Evolutionary conservation across 257 asterid species (phyloP).

Genomic region (Marsdenia floribunda): DNA sequence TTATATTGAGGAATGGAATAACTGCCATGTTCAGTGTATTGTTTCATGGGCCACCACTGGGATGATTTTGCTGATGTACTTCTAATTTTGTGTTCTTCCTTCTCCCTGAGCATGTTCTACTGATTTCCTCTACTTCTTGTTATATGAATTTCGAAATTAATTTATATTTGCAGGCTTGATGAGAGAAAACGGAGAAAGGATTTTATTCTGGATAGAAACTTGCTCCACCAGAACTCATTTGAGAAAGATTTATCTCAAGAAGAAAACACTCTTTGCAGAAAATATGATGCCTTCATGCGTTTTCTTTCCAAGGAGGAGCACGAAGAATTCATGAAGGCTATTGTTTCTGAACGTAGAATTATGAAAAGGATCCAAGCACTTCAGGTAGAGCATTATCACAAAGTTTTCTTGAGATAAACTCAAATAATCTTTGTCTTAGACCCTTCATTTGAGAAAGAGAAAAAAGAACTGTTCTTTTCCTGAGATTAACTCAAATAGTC

Average conservation of each 20-base stretch:
- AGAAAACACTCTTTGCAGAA: conserved; percentile 58
- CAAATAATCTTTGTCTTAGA: not conserved
- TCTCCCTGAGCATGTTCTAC: not conserved
- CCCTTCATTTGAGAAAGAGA: not conserved
- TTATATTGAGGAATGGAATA: not conserved
- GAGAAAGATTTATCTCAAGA: conserved; percentile 49
- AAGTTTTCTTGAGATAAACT: too few species aligned
- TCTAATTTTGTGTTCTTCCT: not conserved
- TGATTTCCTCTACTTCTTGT: not conserved
- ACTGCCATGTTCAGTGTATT: not conserved
- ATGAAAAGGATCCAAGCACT: conserved; percentile 64
- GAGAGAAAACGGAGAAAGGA: conserved; percentile 84
- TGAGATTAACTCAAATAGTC: too few species aligned
- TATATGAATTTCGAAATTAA: conserved; percentile 5
- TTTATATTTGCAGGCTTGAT: conserved; percentile 55
- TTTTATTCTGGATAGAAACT: conserved; percentile 65
- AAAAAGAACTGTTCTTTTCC: not conserved
- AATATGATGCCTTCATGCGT: conserved; percentile 68
- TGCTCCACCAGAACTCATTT: conserved; percentile 55
- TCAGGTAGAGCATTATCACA: conserved; percentile 35
- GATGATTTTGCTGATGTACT: not conserved
- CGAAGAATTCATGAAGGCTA: conserved; percentile 52
- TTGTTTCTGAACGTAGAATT: conserved; percentile 49
- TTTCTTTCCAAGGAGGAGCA: conserved; percentile 72
- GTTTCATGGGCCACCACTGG: not conserved